Conservation (phyloP, 1,284 basidiomycete genomes). For the Moesziomyces antarcticus region DNA sequence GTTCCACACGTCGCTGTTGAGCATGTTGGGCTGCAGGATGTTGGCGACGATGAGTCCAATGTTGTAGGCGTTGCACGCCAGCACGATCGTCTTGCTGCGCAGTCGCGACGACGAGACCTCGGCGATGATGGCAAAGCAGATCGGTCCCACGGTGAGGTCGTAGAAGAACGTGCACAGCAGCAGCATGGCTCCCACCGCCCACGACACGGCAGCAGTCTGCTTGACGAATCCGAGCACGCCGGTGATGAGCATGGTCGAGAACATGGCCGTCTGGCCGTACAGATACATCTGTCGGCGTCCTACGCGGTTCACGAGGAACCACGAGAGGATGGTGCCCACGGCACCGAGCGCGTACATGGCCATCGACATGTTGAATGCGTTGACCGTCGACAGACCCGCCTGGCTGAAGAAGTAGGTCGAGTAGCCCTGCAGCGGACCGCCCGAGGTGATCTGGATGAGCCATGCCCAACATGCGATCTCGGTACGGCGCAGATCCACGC, state of each 20-base stretch:
- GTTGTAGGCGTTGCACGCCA: slow-evolving; percentile 71
- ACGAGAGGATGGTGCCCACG: slow-evolving; percentile 68
- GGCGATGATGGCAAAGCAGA: slow-evolving; percentile 70
- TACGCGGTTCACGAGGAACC: slow-evolving; percentile 69
- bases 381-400: slow-evolving; percentile 68
- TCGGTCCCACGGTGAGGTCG: slow-evolving; percentile 68
- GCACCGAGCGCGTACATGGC: slow-evolving; percentile 67
- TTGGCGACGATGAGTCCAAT: slow-evolving; percentile 66
- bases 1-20: slow-evolving; percentile 69
- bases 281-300: slow-evolving; percentile 71
- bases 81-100: slow-evolving; percentile 72
- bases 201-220: slow-evolving; percentile 38
- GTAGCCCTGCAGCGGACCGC: slow-evolving; percentile 61
- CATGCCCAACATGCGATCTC: slow-evolving; percentile 69
- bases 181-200: slow-evolving; percentile 70
- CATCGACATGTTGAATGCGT: slow-evolving; percentile 69
- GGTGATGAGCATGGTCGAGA: slow-evolving; percentile 69
- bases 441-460: slow-evolving; percentile 67
- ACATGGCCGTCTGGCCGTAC: slow-evolving; percentile 69
- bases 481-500: slow-evolving; percentile 69
- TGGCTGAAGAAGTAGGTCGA: slow-evolving; percentile 69
- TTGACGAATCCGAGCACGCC: slow-evolving; percentile 68
- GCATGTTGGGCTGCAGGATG: slow-evolving; percentile 70
- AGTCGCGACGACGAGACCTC: slow-evolving; percentile 71
- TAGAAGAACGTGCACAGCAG: slow-evolving; percentile 69